These are phyloP conservation scores for Meripilus lineatus DNA, from an alignment of 1,284 basidiomycete species.

Conservation along the genomic window DNA sequence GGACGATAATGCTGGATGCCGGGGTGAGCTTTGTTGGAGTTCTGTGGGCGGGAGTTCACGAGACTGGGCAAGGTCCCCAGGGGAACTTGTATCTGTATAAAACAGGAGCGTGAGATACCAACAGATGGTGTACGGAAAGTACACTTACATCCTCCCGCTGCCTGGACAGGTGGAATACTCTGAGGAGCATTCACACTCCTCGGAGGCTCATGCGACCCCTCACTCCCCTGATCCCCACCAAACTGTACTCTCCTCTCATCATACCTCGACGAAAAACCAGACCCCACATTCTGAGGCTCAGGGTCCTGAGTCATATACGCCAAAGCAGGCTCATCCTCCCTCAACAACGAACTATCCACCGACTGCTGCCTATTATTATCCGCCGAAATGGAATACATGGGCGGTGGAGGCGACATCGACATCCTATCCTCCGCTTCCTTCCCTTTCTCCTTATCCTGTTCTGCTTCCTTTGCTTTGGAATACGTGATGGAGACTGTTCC, in stretches of 20 bases:
- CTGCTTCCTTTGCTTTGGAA: neutral
- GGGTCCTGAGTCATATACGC: too few species aligned
- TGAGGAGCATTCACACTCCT: too few species aligned
- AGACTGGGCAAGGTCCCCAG: neutral
- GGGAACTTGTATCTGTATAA: neutral
- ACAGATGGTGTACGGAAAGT: neutral
- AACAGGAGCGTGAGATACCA: constrained; percentile 15
- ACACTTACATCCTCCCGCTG: neutral
- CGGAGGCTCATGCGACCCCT: too few species aligned
- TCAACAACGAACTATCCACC: neutral
- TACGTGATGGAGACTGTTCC: too few species aligned
- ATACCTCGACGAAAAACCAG: too few species aligned
- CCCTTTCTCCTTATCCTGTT: neutral
- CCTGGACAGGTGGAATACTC: too few species aligned
- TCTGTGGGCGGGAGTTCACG: neutral
- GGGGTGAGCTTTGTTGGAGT: neutral
- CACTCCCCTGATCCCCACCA: too few species aligned
- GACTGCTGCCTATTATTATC: too few species aligned
- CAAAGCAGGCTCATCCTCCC: too few species aligned
- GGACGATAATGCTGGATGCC: too few species aligned
- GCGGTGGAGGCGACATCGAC: neutral
- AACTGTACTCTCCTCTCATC: too few species aligned
- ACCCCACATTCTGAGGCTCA: too few species aligned
- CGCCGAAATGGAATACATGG: constrained; percentile 1
- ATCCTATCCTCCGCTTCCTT: neutral